Evolutionary conservation across 2,329 filamentous ascomycete species (phyloP).

Genomic region (Colletotrichum trifolii): DNA sequence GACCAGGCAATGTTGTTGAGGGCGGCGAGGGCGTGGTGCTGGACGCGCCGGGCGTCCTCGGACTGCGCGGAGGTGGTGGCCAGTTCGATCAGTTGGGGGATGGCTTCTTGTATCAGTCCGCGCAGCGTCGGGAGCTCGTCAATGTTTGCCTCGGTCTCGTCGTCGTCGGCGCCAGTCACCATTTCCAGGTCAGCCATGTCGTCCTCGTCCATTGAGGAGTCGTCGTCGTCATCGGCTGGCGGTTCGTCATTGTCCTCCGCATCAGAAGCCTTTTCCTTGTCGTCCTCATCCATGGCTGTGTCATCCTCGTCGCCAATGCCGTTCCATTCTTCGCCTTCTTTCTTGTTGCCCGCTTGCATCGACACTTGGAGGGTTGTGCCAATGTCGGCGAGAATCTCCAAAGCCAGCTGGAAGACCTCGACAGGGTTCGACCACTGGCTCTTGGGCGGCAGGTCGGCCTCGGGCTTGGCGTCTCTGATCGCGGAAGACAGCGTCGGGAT

Average conservation of each 20-base stretch:
- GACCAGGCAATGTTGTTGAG: slow-evolving; percentile 78
- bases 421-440: slow-evolving; percentile 52
- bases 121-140: slow-evolving; percentile 66
- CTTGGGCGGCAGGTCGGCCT: slow-evolving; percentile 42
- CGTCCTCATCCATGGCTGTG: slow-evolving; percentile 50
- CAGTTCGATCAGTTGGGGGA: slow-evolving; percentile 62
- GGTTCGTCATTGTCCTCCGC: slow-evolving; percentile 49
- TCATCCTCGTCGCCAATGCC: slow-evolving; percentile 52
- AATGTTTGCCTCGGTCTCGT: slow-evolving; percentile 55
- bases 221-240: slow-evolving; percentile 48
- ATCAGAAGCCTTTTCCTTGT: slow-evolving; percentile 46
- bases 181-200: slow-evolving; percentile 74
- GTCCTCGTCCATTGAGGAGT: slow-evolving; percentile 65
- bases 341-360: slow-evolving; percentile 50
- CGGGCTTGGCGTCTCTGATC: slow-evolving; percentile 48
- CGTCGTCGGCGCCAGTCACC: slow-evolving; percentile 63
- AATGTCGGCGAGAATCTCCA: slow-evolving; percentile 74
- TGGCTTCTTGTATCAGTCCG: slow-evolving; percentile 55
- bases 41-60: slow-evolving; percentile 58
- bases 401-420: slow-evolving; percentile 63
- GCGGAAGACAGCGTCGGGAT: slow-evolving; percentile 56
- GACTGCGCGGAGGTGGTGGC: slow-evolving; percentile 52
- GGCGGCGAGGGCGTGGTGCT: slow-evolving; percentile 66
- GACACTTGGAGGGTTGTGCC: slow-evolving; percentile 68
- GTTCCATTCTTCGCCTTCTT: slow-evolving; percentile 52